Percentiles rank a stretch among this genome's conserved stretches.
These are phyloP conservation scores for Pythium aquatile DNA, from an alignment of 352 stramenopile species.

Conservation along the genomic window DNA sequence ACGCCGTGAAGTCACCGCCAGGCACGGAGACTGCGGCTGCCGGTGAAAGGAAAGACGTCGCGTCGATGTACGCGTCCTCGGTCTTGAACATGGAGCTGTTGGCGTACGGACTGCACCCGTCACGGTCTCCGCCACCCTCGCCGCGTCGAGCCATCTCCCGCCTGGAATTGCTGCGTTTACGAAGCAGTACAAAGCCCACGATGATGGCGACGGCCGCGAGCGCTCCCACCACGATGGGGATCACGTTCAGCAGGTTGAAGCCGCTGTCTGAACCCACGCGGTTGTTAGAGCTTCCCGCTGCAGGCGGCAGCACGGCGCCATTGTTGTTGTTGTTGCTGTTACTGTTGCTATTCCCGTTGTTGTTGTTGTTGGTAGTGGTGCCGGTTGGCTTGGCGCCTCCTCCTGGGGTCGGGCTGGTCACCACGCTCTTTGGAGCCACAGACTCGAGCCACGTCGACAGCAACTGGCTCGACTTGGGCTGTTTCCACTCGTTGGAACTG, in stretches of 20 bases:
- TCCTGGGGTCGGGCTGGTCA: not conserved
- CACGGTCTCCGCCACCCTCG: not conserved
- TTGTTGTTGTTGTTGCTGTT: not conserved
- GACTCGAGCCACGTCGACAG: constrained; percentile 26
- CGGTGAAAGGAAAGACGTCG: constrained; percentile 20
- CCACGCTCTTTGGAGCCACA: constrained; percentile 20
- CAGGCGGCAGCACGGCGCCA: not conserved
- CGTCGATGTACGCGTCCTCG: constrained; percentile 24
- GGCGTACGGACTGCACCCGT: constrained; percentile 21
- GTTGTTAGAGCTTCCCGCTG: not conserved
- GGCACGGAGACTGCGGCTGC: constrained; percentile 3
- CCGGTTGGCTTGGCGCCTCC: not conserved
- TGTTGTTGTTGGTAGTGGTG: not conserved
- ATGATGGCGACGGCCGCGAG: constrained; percentile 17
- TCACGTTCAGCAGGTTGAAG: constrained; percentile 25
- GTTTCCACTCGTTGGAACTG: constrained; percentile 10
- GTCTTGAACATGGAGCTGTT: constrained; percentile 22
- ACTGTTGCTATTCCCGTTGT: not conserved
- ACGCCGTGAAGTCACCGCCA: not conserved
- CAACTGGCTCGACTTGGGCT: constrained; percentile 21
- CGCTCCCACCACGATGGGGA: constrained; percentile 25
- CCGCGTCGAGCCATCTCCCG: not conserved
- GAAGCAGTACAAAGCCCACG: constrained; percentile 26
- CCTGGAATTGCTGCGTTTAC: constrained; percentile 19
- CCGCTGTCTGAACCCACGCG: not conserved